A percentile compares a stretch with the other conserved stretches of the same genome.
phyloP scores from a whole-genome alignment of 176 grass and related monocot species.

The Eragrostis nindensis region DNA sequence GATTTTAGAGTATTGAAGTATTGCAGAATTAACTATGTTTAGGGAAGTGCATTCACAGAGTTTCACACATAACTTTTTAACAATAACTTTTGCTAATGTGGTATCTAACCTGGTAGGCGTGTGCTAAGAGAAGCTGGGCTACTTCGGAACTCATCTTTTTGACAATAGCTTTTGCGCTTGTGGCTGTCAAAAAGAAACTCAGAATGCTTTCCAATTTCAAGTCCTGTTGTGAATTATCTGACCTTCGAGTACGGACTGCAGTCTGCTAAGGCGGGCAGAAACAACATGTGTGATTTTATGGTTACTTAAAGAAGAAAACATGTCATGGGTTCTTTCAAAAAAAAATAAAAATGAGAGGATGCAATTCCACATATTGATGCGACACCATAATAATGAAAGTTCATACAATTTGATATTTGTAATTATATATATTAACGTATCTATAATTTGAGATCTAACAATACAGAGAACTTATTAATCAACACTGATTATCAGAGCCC shows the following conservation, averaged over 20 bases:
- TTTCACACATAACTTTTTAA: constrained; percentile 5
- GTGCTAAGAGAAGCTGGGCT: constrained; percentile 71
- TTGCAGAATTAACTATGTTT: constrained; percentile 22
- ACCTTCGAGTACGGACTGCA: constrained; percentile 64
- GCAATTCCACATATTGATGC: constrained; percentile 17
- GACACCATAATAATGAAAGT: constrained; percentile 31
- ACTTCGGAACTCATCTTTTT: constrained; percentile 76
- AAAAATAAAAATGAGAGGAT: constrained; percentile 21
- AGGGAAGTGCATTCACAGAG: background rate
- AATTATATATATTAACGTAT: constrained; percentile 11
- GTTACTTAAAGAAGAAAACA: constrained; percentile 21
- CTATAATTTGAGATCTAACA: background rate
- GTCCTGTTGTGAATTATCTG: constrained; percentile 62
- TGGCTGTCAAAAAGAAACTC: constrained; percentile 58
- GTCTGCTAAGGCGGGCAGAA: constrained; percentile 42
- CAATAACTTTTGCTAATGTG: too few relatives aligned
- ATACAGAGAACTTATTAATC: background rate
- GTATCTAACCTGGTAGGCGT: constrained; percentile 81
- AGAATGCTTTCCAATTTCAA: constrained; percentile 65
- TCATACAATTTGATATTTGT: background rate
- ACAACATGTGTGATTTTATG: constrained; percentile 23
- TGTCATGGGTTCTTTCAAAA: constrained; percentile 2
- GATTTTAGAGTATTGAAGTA: constrained; percentile 6
- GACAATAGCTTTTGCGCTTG: constrained; percentile 58
- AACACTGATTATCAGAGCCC: background rate